phyloP scores from a whole-genome alignment of 1,284 basidiomycete genomes.

The Stereum hirsutum region DNA sequence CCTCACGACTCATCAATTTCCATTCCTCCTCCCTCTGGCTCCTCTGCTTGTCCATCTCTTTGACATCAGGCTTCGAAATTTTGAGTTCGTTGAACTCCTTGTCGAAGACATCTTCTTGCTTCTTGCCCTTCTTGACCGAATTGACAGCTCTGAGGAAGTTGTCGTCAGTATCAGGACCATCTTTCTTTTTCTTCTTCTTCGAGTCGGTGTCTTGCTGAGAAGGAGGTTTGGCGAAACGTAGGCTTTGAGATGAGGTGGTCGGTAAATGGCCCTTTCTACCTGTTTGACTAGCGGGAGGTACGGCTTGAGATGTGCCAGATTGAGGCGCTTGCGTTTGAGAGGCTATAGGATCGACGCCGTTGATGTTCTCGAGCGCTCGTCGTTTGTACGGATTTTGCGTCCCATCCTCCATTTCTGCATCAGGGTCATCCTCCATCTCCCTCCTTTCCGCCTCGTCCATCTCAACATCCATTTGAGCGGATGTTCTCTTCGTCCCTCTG shows the following conservation, averaged over 20 bases:
- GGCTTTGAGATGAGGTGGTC: conserved; percentile 4
- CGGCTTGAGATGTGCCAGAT: background rate
- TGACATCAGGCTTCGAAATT: conserved; percentile 69
- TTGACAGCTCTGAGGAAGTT: conserved; percentile 67
- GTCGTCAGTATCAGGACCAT: conserved; percentile 31
- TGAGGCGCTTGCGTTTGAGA: conserved; percentile 6
- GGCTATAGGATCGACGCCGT: conserved; percentile 19
- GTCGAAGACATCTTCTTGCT: conserved; percentile 67
- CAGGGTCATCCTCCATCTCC: background rate
- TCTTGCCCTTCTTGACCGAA: conserved; percentile 64
- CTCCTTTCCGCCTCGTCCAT: conserved; percentile 12
- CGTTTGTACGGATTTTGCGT: conserved; percentile 21
- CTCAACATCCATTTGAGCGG: conserved; percentile 30
- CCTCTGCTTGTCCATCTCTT: conserved; percentile 29
- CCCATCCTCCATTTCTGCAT: conserved; percentile 2
- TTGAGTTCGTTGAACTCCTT: conserved; percentile 77
- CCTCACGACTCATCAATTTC: conserved; percentile 58
- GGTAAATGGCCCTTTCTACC: background rate
- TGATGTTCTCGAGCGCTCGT: conserved; percentile 27
- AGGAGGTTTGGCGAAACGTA: conserved; percentile 1
- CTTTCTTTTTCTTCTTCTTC: conserved; percentile 16
- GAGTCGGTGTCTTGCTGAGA: background rate
- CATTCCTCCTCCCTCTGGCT: conserved; percentile 44
- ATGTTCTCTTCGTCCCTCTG: conserved; percentile 27
- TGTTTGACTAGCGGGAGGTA: background rate